Evolutionary conservation across 2,329 filamentous ascomycete species (phyloP).

Genomic region (Teratosphaeria destructans): DNA sequence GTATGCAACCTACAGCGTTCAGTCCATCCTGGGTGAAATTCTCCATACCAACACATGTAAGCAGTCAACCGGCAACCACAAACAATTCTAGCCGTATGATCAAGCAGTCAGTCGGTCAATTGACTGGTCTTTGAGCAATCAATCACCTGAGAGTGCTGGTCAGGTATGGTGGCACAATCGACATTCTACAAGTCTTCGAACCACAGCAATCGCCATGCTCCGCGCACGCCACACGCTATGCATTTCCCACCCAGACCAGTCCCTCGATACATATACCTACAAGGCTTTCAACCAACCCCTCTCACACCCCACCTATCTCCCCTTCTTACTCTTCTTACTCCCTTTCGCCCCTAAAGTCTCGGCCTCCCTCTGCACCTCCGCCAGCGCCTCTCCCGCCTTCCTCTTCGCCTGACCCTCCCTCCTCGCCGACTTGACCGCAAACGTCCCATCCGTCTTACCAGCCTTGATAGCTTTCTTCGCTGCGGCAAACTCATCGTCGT

Average conservation of each 20-base stretch:
- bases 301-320: background rate
- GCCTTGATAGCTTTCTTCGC: slow-evolving; percentile 48
- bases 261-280: background rate
- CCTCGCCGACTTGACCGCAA: slow-evolving; percentile 50
- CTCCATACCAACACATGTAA: too few relatives aligned
- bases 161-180: background rate
- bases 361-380: slow-evolving; percentile 26
- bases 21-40: background rate
- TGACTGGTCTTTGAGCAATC: too few relatives aligned
- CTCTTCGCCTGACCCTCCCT: slow-evolving; percentile 20
- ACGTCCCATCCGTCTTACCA: slow-evolving; percentile 50
- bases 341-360: slow-evolving; percentile 21
- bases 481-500: slow-evolving; percentile 70
- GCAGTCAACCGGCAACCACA: background rate
- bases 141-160: too few relatives aligned
- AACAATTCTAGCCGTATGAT: too few relatives aligned
- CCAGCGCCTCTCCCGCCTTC: slow-evolving; percentile 27
- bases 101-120: too few relatives aligned
- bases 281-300: background rate
- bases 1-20: background rate
- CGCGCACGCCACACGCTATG: background rate
- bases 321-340: slow-evolving; percentile 18
- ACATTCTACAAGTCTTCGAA: background rate
- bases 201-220: background rate
- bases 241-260: background rate